Base-by-base conservation (phyloP, 2,329 filamentous ascomycete genomes). In the Ceratocystiopsis sp. region DNA sequence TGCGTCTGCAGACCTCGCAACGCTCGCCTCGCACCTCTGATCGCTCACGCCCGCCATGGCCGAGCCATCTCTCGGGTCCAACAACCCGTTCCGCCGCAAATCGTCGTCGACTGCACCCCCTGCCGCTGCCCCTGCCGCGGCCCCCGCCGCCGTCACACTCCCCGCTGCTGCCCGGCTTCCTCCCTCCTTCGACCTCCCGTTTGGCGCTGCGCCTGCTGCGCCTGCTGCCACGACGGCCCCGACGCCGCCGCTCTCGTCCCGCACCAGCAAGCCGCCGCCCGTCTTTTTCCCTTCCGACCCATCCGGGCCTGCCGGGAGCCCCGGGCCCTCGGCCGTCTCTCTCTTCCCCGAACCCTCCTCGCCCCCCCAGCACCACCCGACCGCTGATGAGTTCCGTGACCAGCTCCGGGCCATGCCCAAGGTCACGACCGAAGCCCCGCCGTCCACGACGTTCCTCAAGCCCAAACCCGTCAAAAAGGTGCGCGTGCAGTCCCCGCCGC, bases 391-490 rank as follows among this genome's bases (percentile, higher is more conserved):
- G 8, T 60, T 61, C 41, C 54, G 55, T 35, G 48, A 48, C 17
- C 54, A 54, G 45, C 55, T 53, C 42, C 55, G 50, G 46, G 54
- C 51, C 45, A 56, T 52, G 44, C 54, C 48, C 41, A 21, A 8
- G 21, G 59, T 52, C 42, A 54, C 59, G 18, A 49, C 49, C 37
- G 55, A 55, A 19, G 53, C 56, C 37, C 55, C 61, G 44, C 58
- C 54, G 29, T 55, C 47, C 35, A 58, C 54, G 50, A 63, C 52
- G 33, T 58, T 57, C 45, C 54, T 55, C 50, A 68, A 59, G 49
- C 55, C 57, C 36, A 82, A 70, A 63, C 64, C 73, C 35, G 66
- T 71, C 46, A 80, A 81, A 60, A 80, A 73, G 53, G 78, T 83
- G 47, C 73, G 78, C 53, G 71, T 80, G 10, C 68, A 78, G 54